phyloP scores from a whole-genome alignment of 2,329 filamentous ascomycete genomes.

The Microthyrium microscopicum region DNA sequence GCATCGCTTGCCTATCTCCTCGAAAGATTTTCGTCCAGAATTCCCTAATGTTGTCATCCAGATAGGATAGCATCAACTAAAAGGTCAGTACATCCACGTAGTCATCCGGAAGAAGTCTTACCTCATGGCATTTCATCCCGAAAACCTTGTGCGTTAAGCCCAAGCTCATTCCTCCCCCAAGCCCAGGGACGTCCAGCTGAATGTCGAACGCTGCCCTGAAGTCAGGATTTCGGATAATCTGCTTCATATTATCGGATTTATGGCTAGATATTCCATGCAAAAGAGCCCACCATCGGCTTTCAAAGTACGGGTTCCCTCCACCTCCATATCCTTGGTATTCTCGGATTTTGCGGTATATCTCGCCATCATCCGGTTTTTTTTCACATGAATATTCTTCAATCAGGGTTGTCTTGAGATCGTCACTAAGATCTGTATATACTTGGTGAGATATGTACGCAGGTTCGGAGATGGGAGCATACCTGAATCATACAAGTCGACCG shows the following conservation, averaged over 20 bases:
- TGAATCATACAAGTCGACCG: too few species aligned
- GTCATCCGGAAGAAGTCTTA: slow-evolving; percentile 11
- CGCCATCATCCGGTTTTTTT: slow-evolving; percentile 9
- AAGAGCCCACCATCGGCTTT: slow-evolving; percentile 13
- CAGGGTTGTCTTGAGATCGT: slow-evolving; percentile 9
- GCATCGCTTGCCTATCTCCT: slow-evolving; percentile 13
- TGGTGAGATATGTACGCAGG: too few species aligned
- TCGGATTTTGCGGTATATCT: slow-evolving; percentile 12
- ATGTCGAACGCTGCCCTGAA: slow-evolving; percentile 18
- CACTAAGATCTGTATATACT: slow-evolving; percentile 9
- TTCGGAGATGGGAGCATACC: too few species aligned
- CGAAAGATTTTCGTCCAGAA: slow-evolving; percentile 19
- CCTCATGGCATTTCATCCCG: slow-evolving; percentile 17
- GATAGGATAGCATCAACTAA: slow-evolving; percentile 18
- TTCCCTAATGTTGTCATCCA: slow-evolving; percentile 15
- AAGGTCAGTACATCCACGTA: slow-evolving; percentile 10
- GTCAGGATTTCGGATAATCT: slow-evolving; percentile 13
- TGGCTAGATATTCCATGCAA: slow-evolving; percentile 13
- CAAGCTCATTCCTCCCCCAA: slow-evolving; percentile 18
- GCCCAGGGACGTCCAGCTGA: slow-evolving; percentile 17
- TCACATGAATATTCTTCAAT: slow-evolving; percentile 10
- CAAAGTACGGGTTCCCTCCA: slow-evolving; percentile 10
- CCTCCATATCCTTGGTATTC: slow-evolving; percentile 10
- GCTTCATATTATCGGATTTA: slow-evolving; percentile 12
- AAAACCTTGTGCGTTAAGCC: slow-evolving; percentile 16